Evolutionary conservation across 768 basidiomycete species (phyloP), one percentile per base, ranked within the genome.

Genomic region (Russula earlei): DNA sequence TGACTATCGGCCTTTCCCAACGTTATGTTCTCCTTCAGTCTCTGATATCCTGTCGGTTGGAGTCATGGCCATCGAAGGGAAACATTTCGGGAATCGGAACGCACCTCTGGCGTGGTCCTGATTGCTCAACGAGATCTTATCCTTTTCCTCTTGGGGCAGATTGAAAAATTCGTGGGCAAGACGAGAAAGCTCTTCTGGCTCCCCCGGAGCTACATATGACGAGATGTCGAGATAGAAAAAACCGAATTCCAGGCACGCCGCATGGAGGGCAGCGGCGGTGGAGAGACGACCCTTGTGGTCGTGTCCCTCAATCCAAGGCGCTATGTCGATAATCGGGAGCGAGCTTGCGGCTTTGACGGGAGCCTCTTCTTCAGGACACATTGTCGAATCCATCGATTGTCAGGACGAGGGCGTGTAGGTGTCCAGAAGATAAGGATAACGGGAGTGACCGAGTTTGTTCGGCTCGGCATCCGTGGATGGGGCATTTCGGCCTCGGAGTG

Each of bases 191-290:
- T 85, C 80, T 41, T 83, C 81, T 10, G 84, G 77, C 62, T 91
- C 85, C 0, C 72, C 65, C 0, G 70, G 70, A 34, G 82, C 72
- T 14, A 84, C 69, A 61, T 74, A 87, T 4, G 75, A 70, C 2
- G 81, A 78, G 43, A 91, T 72, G 58, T 91, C 79, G 44, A 93
- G 74, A 69, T 94, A 95, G 72, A 95, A 93, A 76, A 95, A 95
- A 0, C 92, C 92, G 53, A 81, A 89, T 52, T 86, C 73, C 20
- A 86, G 65, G 63, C 89, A 90, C 8, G 90, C 89, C 0, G 70
- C 66, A 63, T 91, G 91, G 17, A 94, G 69, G 0, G 81, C 79
- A 11, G 75, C 74, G 1, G 71, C 69, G 1, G 75, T 72, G 4
- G 75, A 71, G 14, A 71, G 67, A 42, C 79, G 75, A 22, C 75